Evolutionary conservation across 495 filamentous ascomycete species (phyloP).

Genomic region (Aspergillus asperescens): DNA sequence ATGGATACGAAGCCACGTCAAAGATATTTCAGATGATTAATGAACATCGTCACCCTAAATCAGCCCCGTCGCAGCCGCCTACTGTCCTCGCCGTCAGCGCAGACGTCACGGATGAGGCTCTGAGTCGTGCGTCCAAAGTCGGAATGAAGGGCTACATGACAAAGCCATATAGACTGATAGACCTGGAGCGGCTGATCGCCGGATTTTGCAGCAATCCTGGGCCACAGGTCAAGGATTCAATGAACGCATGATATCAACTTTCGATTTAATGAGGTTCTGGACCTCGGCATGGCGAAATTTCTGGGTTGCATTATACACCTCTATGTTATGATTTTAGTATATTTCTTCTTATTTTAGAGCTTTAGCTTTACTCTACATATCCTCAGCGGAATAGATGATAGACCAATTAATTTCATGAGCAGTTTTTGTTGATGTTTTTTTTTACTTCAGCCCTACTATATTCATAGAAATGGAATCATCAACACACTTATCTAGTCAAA

Average conservation of each 20-base stretch:
- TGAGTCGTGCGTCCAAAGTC: slow-evolving; percentile 57
- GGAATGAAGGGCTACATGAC: slow-evolving; percentile 77
- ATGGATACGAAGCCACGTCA: slow-evolving; percentile 70
- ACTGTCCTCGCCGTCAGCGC: slow-evolving; percentile 70
- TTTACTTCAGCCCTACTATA: too few species aligned
- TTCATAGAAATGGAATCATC: too few species aligned
- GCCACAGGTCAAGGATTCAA: slow-evolving; percentile 12
- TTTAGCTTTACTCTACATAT: too few species aligned
- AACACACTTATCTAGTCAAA: too few species aligned
- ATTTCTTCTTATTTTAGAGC: too few species aligned
- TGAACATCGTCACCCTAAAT: slow-evolving; percentile 23
- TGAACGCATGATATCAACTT: slow-evolving; percentile 19
- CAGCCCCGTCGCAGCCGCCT: slow-evolving; percentile 22
- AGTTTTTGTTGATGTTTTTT: too few species aligned
- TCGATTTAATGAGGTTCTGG: not conserved
- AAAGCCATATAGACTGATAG: slow-evolving; percentile 70
- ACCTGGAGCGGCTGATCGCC: slow-evolving; percentile 62
- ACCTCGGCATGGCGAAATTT: too few species aligned
- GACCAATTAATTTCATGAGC: too few species aligned
- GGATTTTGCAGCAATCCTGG: slow-evolving; percentile 49
- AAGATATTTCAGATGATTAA: slow-evolving; percentile 54
- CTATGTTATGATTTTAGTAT: not conserved
- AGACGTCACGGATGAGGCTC: slow-evolving; percentile 64
- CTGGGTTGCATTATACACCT: too few species aligned
- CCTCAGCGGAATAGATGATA: too few species aligned